Conservation (phyloP, 768 basidiomycete genomes). For the Mycena belliarum region DNA sequence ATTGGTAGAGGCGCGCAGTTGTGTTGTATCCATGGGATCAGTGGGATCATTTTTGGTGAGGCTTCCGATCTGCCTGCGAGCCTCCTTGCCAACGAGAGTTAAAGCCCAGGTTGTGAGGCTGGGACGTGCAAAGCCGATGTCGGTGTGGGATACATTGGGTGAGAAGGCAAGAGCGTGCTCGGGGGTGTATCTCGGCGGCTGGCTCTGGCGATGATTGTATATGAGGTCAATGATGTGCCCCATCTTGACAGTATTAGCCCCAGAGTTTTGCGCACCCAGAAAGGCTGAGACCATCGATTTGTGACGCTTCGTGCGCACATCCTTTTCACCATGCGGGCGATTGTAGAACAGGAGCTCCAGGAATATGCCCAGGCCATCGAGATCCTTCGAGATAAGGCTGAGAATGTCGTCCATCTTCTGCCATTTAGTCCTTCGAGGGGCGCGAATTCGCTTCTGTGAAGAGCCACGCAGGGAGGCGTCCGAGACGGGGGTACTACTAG, state of each 20-base stretch:
- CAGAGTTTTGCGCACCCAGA: too few relatives aligned
- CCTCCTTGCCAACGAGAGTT: background rate
- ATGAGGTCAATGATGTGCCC: constrained; percentile 21
- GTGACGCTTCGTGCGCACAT: background rate
- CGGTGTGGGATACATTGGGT: background rate
- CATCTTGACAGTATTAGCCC: constrained; percentile 15
- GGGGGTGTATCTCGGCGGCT: background rate
- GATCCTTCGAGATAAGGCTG: background rate
- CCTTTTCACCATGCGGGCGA: background rate
- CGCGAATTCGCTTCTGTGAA: background rate
- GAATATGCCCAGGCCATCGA: background rate
- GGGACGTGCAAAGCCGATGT: background rate
- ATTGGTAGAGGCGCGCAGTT: constrained; percentile 8
- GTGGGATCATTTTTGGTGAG: constrained; percentile 8
- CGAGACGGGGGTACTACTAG: too few relatives aligned
- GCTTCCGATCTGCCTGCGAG: background rate
- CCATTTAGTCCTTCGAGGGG: background rate
- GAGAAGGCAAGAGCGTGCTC: background rate
- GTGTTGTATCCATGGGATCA: background rate
- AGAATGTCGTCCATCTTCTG: background rate
- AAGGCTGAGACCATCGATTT: background rate
- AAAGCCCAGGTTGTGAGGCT: constrained; percentile 4
- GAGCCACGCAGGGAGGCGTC: too few relatives aligned
- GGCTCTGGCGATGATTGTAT: constrained; percentile 18
- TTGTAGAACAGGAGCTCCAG: background rate